A percentile compares a stretch with the other conserved stretches of the same genome.
phyloP scores from a whole-genome alignment of 345 rosid genomes.

The Bruguiera gymnorhiza region DNA sequence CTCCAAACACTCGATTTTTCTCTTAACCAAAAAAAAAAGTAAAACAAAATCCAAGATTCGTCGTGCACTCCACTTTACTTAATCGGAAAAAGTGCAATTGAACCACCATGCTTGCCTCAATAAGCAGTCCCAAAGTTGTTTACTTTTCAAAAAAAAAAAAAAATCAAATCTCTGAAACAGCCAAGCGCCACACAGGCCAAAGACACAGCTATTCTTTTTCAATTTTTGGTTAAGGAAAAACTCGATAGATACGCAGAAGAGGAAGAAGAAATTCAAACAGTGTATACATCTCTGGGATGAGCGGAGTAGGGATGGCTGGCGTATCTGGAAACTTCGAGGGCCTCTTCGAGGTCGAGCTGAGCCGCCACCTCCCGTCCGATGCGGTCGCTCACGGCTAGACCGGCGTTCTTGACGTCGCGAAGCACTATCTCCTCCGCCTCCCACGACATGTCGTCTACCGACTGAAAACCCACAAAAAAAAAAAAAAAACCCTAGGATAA shows the following conservation, averaged over 20 bases:
- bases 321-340: constrained; percentile 88
- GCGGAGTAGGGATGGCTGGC: constrained; percentile 87
- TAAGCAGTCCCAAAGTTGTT: too few species aligned
- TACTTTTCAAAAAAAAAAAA: too few species aligned
- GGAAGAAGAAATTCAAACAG: not conserved
- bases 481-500: not conserved
- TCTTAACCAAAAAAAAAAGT: too few species aligned
- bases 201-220: too few species aligned
- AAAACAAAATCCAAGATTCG: too few species aligned
- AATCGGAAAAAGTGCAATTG: too few species aligned
- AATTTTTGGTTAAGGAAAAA: not conserved
- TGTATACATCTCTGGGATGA: constrained; percentile 75
- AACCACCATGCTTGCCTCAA: too few species aligned
- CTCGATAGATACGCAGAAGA: not conserved
- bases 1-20: too few species aligned
- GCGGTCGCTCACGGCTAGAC: constrained; percentile 67
- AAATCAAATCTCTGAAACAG: too few species aligned
- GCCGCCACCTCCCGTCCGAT: constrained; percentile 77
- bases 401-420: constrained; percentile 85
- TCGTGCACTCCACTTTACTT: too few species aligned
- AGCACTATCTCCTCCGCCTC: constrained; percentile 66
- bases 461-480: too few species aligned
- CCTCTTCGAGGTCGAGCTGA: constrained; percentile 86
- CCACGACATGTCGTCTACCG: constrained; percentile 46
- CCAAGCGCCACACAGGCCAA: too few species aligned